A percentile compares a stretch with the other conserved stretches of the same genome.
These are phyloP conservation scores for Bryoglossum gracile DNA, from an alignment of 495 filamentous ascomycete genomes.

Conservation along the genomic window DNA sequence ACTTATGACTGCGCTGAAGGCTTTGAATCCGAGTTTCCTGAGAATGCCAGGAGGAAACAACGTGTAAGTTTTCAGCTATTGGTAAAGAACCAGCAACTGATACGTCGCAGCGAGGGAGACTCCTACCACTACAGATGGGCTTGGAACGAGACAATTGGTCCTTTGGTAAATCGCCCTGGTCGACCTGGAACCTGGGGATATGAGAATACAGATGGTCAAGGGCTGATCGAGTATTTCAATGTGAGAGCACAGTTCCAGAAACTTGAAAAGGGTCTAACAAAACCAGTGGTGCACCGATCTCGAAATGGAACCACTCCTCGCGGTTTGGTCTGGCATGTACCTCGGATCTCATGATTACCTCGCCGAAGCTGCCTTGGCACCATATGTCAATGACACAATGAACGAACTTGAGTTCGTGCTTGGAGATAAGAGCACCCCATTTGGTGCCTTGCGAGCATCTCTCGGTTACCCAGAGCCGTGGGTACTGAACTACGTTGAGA, in stretches of 20 bases:
- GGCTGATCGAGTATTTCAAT: constrained; percentile 24
- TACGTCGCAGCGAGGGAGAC: constrained; percentile 29
- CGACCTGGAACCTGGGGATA: constrained; percentile 45
- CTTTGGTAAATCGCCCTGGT: constrained; percentile 42
- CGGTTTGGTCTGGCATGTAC: constrained; percentile 45
- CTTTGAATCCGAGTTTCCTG: constrained; percentile 40
- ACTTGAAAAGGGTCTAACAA: constrained; percentile 28
- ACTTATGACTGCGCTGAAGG: constrained; percentile 38
- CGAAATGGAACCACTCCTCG: constrained; percentile 43
- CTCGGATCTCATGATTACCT: constrained; percentile 25
- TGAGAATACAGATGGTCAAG: constrained; percentile 46
- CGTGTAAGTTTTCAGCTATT: constrained; percentile 16
- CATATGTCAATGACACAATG: constrained; percentile 31
- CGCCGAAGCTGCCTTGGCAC: constrained; percentile 14
- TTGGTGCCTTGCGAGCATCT: constrained; percentile 18
- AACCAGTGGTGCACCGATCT: constrained; percentile 50
- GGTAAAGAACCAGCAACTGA: constrained; percentile 1
- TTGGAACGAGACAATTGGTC: constrained; percentile 52
- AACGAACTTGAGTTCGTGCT: constrained; percentile 24
- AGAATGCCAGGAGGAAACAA: constrained; percentile 50
- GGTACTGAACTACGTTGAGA: constrained; percentile 18
- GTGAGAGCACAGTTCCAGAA: neutral
- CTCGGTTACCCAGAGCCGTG: constrained; percentile 16
- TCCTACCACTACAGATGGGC: constrained; percentile 36
- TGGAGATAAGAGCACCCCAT: constrained; percentile 4